Evolutionary conservation across 176 grass and related monocot genomes (phyloP).

Genomic region (Areca catechu): DNA sequence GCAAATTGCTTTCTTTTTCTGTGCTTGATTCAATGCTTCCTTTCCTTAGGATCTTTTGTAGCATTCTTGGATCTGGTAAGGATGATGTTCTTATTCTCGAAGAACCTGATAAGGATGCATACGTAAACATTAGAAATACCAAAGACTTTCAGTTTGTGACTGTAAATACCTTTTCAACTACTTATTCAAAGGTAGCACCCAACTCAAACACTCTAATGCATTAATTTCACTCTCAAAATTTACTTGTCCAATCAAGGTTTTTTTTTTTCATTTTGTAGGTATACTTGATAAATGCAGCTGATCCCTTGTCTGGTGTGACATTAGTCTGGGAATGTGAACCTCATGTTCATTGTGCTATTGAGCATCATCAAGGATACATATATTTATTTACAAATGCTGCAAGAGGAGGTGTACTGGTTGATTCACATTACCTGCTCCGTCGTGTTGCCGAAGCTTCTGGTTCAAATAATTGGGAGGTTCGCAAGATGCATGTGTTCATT

Average conservation of each 20-base stretch:
- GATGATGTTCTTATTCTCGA: constrained; percentile 81
- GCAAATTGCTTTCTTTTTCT: constrained; percentile 7
- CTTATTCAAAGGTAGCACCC: constrained; percentile 63
- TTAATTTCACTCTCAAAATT: constrained; percentile 6
- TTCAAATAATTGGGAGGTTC: constrained; percentile 75
- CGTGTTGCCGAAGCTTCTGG: constrained; percentile 45
- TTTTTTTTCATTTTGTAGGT: constrained; percentile 48
- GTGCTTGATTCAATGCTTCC: constrained; percentile 9
- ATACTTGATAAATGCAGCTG: constrained; percentile 80
- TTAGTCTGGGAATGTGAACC: constrained; percentile 83
- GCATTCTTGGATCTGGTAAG: constrained; percentile 71
- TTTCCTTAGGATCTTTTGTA: constrained; percentile 67
- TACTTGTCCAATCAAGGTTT: constrained; percentile 14
- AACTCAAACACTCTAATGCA: constrained; percentile 3
- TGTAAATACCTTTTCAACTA: constrained; percentile 86
- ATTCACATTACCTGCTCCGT: constrained; percentile 74
- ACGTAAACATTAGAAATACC: constrained; percentile 87
- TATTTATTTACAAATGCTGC: constrained; percentile 87
- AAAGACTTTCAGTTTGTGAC: constrained; percentile 86
- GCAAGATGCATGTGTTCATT: constrained; percentile 5
- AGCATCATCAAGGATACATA: constrained; percentile 64
- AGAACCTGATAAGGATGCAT: constrained; percentile 64
- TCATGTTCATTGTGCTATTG: constrained; percentile 77
- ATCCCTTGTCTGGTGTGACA: constrained; percentile 67
- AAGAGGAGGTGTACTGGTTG: constrained; percentile 48